Conservation (phyloP, 495 filamentous ascomycete genomes). For the Aspergillus carlsbadensis region DNA sequence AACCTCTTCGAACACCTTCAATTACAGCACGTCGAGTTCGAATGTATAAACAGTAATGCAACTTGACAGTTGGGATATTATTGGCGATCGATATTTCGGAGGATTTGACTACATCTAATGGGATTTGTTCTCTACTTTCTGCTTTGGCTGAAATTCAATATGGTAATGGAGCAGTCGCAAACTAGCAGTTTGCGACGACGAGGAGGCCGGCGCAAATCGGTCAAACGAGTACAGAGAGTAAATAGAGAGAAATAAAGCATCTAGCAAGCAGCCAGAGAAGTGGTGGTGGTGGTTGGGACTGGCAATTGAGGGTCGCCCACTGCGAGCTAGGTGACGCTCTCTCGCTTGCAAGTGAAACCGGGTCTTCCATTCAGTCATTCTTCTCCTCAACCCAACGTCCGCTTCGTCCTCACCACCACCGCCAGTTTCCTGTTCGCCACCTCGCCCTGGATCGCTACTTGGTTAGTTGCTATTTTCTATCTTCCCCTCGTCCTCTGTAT, state of each 20-base stretch:
- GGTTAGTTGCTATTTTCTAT: conserved; percentile 18
- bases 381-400: conserved; percentile 22
- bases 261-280: neutral
- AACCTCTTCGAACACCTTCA: conserved; percentile 3
- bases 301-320: conserved; percentile 36
- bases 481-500: neutral
- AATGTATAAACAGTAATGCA: neutral
- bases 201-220: conserved; percentile 12
- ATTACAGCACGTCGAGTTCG: neutral
- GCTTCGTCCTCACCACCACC: conserved; percentile 13
- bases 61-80: neutral
- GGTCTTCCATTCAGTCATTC: conserved; percentile 11
- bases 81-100: conserved; percentile 1
- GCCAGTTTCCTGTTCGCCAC: conserved; percentile 7
- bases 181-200: conserved; percentile 16
- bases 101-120: neutral
- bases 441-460: conserved; percentile 19
- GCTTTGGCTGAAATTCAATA: neutral
- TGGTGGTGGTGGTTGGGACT: conserved; percentile 23
- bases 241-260: neutral
- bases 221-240: conserved; percentile 1
- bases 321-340: conserved; percentile 28
- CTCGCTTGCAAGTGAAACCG: conserved; percentile 46
- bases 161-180: conserved; percentile 12
- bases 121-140: neutral